Evolutionary conservation across 768 basidiomycete species (phyloP).

Genomic region (Suillus variegatus): DNA sequence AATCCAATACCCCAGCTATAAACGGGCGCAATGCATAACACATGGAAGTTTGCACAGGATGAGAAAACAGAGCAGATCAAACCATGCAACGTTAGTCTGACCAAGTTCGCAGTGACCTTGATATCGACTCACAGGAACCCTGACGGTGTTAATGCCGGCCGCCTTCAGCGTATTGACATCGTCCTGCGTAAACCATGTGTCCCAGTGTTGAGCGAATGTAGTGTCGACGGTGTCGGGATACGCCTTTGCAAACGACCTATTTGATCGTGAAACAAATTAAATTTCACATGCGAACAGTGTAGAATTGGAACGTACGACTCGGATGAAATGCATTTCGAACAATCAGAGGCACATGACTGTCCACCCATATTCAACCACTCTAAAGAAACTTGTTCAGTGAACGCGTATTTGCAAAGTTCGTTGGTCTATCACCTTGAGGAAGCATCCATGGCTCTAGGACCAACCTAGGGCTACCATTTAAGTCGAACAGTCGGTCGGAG

Average conservation of each 20-base stretch:
- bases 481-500: constrained; percentile 3
- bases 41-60: neutral
- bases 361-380: constrained; percentile 81
- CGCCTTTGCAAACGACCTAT: constrained; percentile 60
- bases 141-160: constrained; percentile 74
- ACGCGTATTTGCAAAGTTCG: neutral
- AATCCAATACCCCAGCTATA: constrained; percentile 83
- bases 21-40: neutral
- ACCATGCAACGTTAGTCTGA: neutral
- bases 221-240: constrained; percentile 60
- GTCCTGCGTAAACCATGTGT: constrained; percentile 68
- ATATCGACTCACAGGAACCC: constrained; percentile 61
- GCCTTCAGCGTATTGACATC: constrained; percentile 55
- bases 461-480: constrained; percentile 47
- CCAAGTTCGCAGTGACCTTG: neutral
- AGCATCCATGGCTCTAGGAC: constrained; percentile 85
- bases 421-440: constrained; percentile 48
- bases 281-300: neutral
- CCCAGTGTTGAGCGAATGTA: constrained; percentile 68
- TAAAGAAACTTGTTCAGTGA: constrained; percentile 22
- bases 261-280: neutral
- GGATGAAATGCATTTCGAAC: constrained; percentile 60
- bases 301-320: constrained; percentile 53
- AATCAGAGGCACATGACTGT: constrained; percentile 49
- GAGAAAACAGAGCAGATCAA: neutral